A percentile compares a stretch with the other conserved stretches of the same genome.
Evolutionary conservation across 2,329 filamentous ascomycete genomes (phyloP).

Genomic region (Davidsoniella neocaledoniae): DNA sequence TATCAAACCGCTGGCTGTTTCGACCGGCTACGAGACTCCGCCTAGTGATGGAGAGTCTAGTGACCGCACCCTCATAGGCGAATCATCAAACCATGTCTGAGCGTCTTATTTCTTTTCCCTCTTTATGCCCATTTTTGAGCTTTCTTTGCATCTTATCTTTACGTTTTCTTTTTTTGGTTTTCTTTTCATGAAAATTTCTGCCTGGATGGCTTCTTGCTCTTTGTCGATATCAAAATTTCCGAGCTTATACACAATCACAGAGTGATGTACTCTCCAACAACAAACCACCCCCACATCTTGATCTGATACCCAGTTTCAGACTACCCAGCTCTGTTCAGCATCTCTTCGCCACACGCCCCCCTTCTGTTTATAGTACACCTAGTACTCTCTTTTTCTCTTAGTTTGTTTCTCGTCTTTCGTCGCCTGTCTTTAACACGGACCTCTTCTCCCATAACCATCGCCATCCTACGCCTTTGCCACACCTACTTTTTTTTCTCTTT

Average conservation of each 20-base stretch:
- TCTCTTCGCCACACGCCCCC: background rate
- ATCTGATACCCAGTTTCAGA: conserved; percentile 9
- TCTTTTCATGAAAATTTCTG: background rate
- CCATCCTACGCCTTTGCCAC: no score
- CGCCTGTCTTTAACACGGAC: no score
- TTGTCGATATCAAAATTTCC: no score
- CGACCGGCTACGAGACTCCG: background rate
- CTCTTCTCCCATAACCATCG: no score
- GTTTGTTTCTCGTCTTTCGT: background rate
- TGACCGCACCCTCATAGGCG: background rate
- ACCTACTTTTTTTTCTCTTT: background rate
- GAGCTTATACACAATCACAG: no score
- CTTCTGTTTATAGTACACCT: background rate
- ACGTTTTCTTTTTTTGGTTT: background rate
- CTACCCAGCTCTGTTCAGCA: background rate
- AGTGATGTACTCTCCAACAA: no score
- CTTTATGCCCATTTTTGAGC: no score
- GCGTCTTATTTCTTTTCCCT: background rate
- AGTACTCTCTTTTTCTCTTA: background rate
- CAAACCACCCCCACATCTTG: background rate
- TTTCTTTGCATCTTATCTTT: background rate
- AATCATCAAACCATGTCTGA: background rate
- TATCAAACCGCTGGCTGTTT: no score
- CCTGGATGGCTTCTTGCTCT: no score
- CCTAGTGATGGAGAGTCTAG: background rate